Conservation (phyloP, 1,284 basidiomycete genomes). For the Ganoderma leucocontextum region DNA sequence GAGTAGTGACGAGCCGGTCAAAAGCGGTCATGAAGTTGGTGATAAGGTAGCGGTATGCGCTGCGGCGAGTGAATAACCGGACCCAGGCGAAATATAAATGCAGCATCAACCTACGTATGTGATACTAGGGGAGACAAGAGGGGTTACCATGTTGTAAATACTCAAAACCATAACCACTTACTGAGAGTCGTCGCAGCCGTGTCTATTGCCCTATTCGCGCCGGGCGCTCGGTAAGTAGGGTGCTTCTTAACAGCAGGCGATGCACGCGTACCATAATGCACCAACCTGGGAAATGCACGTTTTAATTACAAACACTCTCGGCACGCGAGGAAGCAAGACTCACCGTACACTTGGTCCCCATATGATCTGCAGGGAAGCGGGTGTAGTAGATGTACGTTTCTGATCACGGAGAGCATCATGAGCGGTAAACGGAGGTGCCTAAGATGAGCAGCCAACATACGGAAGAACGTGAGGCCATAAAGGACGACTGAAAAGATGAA, state of each 20-base stretch:
- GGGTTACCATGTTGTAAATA: background rate
- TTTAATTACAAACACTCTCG: background rate
- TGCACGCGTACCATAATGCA: conserved; percentile 37
- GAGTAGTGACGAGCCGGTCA: conserved; percentile 43
- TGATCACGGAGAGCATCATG: conserved; percentile 24
- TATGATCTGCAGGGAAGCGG: conserved; percentile 44
- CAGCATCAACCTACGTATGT: conserved; percentile 41
- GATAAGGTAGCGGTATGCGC: conserved; percentile 49
- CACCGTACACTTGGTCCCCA: conserved; percentile 42
- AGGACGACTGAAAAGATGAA: conserved; percentile 48
- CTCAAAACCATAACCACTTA: conserved; percentile 37
- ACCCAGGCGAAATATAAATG: too few relatives aligned
- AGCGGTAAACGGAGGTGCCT: background rate
- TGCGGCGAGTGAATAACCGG: conserved; percentile 3
- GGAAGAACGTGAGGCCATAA: conserved; percentile 54
- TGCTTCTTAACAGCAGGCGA: background rate
- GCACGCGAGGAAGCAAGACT: conserved; percentile 17
- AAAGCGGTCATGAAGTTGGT: conserved; percentile 44
- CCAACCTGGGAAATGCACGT: conserved; percentile 39
- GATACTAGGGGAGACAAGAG: conserved; percentile 39
- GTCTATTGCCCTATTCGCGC: conserved; percentile 35
- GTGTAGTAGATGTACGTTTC: conserved; percentile 52
- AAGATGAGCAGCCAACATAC: conserved; percentile 37
- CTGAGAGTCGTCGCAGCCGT: conserved; percentile 39
- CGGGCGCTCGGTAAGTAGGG: background rate